Conservation (phyloP, 208 protist genomes). For the Trypanosoma melophagium region DNA sequence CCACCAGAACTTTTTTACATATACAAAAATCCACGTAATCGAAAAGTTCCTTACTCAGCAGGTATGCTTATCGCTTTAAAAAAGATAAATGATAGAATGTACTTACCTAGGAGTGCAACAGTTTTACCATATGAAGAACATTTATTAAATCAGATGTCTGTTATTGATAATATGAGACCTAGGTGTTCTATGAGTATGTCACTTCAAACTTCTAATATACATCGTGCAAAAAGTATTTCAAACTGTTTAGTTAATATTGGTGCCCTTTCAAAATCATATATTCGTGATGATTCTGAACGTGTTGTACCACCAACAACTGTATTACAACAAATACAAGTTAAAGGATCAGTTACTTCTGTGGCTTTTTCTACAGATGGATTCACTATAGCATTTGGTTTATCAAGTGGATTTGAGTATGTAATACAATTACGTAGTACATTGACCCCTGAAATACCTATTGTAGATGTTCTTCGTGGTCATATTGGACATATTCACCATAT, state of each 20-base stretch:
- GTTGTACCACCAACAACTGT: slow-evolving; percentile 49
- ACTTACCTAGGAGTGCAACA: slow-evolving; percentile 34
- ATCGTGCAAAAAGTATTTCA: background rate
- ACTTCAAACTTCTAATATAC: background rate
- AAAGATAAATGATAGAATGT: slow-evolving; percentile 2
- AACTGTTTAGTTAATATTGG: slow-evolving; percentile 19
- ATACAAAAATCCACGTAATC: slow-evolving; percentile 44
- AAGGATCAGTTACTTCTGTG: slow-evolving; percentile 60
- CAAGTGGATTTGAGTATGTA: slow-evolving; percentile 52
- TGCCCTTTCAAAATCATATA: slow-evolving; percentile 24
- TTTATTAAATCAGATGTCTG: slow-evolving; percentile 49
- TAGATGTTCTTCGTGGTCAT: slow-evolving; percentile 48
- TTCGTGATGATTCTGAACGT: slow-evolving; percentile 53
- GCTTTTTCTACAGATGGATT: slow-evolving; percentile 42
- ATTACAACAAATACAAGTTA: slow-evolving; percentile 50
- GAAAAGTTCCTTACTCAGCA: slow-evolving; percentile 61
- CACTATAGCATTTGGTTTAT: slow-evolving; percentile 62
- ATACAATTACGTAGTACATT: slow-evolving; percentile 58
- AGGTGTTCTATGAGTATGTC: slow-evolving; percentile 2
- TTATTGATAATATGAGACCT: slow-evolving; percentile 28
- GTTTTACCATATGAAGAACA: slow-evolving; percentile 70
- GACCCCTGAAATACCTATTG: slow-evolving; percentile 35
- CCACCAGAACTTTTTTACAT: slow-evolving; percentile 48
- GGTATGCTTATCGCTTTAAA: slow-evolving; percentile 29
- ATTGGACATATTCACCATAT: slow-evolving; percentile 67